These are phyloP conservation scores for Suillus spraguei DNA, from an alignment of 768 basidiomycete genomes.

Conservation along the genomic window DNA sequence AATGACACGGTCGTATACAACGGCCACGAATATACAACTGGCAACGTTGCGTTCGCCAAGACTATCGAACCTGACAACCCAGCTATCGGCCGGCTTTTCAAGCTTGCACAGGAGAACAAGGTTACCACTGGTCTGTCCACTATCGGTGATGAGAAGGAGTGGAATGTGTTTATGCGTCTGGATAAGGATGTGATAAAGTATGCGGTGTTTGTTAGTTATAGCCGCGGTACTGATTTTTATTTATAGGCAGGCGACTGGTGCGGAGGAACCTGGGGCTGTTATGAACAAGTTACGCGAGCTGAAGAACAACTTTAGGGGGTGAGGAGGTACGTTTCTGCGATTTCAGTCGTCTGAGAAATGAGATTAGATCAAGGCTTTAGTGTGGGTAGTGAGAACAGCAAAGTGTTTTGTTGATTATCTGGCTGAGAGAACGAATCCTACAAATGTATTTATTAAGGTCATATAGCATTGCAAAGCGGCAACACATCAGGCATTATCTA, in stretches of 20 bases:
- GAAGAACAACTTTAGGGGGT: slow-evolving; percentile 86
- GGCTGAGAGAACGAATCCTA: background rate
- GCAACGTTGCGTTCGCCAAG: slow-evolving; percentile 72
- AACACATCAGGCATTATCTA: slow-evolving; percentile 4
- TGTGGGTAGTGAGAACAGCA: background rate
- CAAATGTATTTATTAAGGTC: slow-evolving; percentile 17
- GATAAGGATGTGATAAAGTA: slow-evolving; percentile 64
- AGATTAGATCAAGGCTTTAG: background rate
- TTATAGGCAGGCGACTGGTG: slow-evolving; percentile 52
- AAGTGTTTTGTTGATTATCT: background rate
- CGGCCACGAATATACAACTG: slow-evolving; percentile 91
- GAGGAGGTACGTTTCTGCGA: slow-evolving; percentile 24
- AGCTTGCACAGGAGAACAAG: slow-evolving; percentile 58
- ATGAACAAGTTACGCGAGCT: slow-evolving; percentile 77
- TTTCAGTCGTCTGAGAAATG: background rate
- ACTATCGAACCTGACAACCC: slow-evolving; percentile 63
- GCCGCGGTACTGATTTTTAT: slow-evolving; percentile 7
- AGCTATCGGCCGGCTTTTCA: slow-evolving; percentile 58
- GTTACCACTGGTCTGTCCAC: slow-evolving; percentile 82
- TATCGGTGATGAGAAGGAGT: slow-evolving; percentile 90
- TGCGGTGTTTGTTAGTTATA: slow-evolving; percentile 25
- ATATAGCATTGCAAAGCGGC: slow-evolving; percentile 8
- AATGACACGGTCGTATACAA: slow-evolving; percentile 80
- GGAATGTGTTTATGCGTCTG: slow-evolving; percentile 95
- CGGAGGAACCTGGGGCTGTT: slow-evolving; percentile 48